A percentile compares a stretch with the other conserved stretches of the same genome.
phyloP scores from a whole-genome alignment of 768 basidiomycete genomes.

The Leucocoprinus leucothites region DNA sequence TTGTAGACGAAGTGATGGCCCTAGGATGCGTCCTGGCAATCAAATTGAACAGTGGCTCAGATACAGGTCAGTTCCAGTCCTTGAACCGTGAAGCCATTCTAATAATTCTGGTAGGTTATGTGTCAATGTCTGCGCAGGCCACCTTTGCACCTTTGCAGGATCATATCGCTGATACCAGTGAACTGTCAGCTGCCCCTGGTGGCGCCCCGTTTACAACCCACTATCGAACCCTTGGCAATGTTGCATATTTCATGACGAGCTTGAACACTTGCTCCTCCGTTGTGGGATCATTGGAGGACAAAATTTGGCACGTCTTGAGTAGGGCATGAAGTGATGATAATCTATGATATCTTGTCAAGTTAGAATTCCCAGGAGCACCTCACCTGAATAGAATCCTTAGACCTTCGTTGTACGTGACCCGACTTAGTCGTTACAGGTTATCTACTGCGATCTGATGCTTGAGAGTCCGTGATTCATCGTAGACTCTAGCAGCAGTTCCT shows the following conservation, averaged over 20 bases:
- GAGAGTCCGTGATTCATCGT: no score
- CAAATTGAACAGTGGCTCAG: slow-evolving; percentile 54
- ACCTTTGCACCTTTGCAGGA: slow-evolving; percentile 51
- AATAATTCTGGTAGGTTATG: slow-evolving; percentile 40
- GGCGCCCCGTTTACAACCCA: slow-evolving; percentile 69
- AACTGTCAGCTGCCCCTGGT: slow-evolving; percentile 42
- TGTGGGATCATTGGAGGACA: slow-evolving; percentile 60
- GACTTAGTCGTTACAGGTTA: no score
- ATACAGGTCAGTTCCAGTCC: slow-evolving; percentile 41
- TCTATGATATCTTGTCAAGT: not conserved
- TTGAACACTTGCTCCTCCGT: slow-evolving; percentile 62
- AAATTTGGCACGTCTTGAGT: slow-evolving; percentile 43
- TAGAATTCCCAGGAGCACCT: not conserved
- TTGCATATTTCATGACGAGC: slow-evolving; percentile 92
- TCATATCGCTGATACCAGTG: slow-evolving; percentile 18
- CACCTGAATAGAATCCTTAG: no score
- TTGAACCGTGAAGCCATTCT: not conserved
- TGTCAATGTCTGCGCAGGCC: slow-evolving; percentile 61
- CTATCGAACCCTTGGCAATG: slow-evolving; percentile 84
- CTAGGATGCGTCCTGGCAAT: slow-evolving; percentile 84
- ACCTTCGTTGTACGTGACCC: no score
- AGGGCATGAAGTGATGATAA: slow-evolving; percentile 11
- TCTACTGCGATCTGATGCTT: no score
- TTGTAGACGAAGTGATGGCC: slow-evolving; percentile 78
- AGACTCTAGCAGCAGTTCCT: no score